Conservation (phyloP, 371 early-diverging fungal genomes). For the Entomophthora muscae region DNA sequence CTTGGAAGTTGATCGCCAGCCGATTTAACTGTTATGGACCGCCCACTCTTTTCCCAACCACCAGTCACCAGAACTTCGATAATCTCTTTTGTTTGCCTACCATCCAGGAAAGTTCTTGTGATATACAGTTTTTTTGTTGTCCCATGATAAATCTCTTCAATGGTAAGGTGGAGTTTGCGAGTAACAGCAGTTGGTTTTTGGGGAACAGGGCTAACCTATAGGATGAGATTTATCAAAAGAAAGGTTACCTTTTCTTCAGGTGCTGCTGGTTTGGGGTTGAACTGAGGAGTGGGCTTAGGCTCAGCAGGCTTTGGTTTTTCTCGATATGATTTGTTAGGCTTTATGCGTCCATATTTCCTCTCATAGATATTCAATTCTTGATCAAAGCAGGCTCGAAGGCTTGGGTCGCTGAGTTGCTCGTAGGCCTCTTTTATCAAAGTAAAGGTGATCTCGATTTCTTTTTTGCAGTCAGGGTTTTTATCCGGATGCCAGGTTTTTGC, state of each 20-base stretch:
- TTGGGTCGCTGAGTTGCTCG: neutral
- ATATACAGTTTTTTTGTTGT: neutral
- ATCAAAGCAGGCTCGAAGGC: neutral
- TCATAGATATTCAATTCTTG: neutral
- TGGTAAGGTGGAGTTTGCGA: neutral
- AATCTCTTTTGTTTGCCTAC: neutral
- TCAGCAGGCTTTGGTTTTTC: neutral
- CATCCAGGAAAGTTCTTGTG: neutral
- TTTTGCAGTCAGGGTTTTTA: neutral
- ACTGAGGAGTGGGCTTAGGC: neutral
- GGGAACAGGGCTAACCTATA: too few relatives aligned
- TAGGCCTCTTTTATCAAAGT: neutral
- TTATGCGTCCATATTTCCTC: neutral
- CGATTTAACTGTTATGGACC: neutral
- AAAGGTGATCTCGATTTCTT: neutral
- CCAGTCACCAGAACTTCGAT: neutral
- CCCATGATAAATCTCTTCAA: neutral
- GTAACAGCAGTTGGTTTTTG: neutral
- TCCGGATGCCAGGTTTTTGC: neutral
- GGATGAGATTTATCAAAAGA: too few relatives aligned
- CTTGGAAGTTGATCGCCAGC: neutral
- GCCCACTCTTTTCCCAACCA: neutral
- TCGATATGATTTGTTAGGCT: neutral
- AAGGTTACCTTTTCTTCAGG: too few relatives aligned
- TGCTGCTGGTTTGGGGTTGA: too few relatives aligned